Conservation (phyloP, 352 stramenopile genomes). For the Halophytophthora polymorphica region DNA sequence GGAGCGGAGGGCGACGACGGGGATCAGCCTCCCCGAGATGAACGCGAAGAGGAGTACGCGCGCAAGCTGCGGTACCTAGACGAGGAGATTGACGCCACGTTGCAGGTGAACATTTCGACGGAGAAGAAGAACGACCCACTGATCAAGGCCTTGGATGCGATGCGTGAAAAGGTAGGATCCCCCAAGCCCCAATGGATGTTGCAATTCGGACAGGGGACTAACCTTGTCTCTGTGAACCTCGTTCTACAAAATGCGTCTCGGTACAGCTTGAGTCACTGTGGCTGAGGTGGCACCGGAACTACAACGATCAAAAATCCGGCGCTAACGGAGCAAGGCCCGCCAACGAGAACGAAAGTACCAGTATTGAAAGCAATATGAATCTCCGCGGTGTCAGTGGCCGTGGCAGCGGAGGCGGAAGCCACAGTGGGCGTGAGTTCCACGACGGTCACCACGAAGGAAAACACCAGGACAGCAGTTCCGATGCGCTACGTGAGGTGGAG, state of each 20-base stretch:
- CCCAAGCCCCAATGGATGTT: too few relatives aligned
- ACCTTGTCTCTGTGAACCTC: too few relatives aligned
- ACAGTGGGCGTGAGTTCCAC: slow-evolving; percentile 11
- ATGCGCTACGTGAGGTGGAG: slow-evolving; percentile 54
- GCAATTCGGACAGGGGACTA: neutral
- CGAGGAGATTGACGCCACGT: slow-evolving; percentile 63
- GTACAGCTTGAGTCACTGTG: slow-evolving; percentile 46
- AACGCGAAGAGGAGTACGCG: slow-evolving; percentile 45
- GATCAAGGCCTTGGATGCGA: slow-evolving; percentile 59
- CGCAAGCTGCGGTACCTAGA: slow-evolving; percentile 61
- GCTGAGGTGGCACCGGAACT: slow-evolving; percentile 71
- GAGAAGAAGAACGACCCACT: slow-evolving; percentile 79
- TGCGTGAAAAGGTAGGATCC: slow-evolving; percentile 76
- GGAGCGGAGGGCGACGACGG: slow-evolving; percentile 9
- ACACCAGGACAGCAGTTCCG: slow-evolving; percentile 18
- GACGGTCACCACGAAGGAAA: too few relatives aligned
- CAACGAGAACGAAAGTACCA: slow-evolving; percentile 4
- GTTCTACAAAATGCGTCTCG: too few relatives aligned
- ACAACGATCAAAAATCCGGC: slow-evolving; percentile 25
- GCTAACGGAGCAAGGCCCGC: neutral
- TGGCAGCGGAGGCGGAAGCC: neutral
- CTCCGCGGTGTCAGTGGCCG: neutral
- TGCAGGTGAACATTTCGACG: slow-evolving; percentile 62
- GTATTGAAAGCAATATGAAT: neutral
- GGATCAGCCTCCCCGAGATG: slow-evolving; percentile 19